A percentile compares a stretch with the other conserved stretches of the same genome.
phyloP scores from a whole-genome alignment of 2,329 filamentous ascomycete genomes.

The Ilyonectria mors-panacis region DNA sequence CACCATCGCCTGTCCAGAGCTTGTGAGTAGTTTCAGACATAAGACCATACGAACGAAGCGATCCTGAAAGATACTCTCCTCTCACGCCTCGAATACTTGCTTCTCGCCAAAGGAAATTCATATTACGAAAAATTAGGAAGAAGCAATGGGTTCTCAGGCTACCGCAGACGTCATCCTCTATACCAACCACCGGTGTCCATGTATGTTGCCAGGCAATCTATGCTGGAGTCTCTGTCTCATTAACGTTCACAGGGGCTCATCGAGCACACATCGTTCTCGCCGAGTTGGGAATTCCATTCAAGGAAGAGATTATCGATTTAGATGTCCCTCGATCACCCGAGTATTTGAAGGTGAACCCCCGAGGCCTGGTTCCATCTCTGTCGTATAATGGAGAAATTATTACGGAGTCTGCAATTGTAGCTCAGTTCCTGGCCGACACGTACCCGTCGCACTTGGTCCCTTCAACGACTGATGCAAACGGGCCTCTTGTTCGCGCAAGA shows the following conservation, averaged over 20 bases:
- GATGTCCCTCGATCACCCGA: constrained; percentile 76
- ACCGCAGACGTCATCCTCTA: constrained; percentile 71
- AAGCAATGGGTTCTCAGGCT: constrained; percentile 38
- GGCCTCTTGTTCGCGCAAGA: constrained; percentile 74
- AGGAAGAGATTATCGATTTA: constrained; percentile 82
- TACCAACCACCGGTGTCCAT: constrained; percentile 79
- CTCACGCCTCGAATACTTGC: background rate
- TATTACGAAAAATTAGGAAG: background rate
- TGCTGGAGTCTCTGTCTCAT: background rate
- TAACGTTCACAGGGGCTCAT: constrained; percentile 70
- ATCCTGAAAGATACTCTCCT: background rate
- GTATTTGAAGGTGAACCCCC: constrained; percentile 84
- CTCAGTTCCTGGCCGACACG: constrained; percentile 78
- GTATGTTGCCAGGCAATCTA: constrained; percentile 48
- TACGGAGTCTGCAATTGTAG: constrained; percentile 81
- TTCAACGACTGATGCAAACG: constrained; percentile 63
- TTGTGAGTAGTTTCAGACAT: too few relatives aligned
- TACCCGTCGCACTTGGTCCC: constrained; percentile 79
- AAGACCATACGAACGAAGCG: too few relatives aligned
- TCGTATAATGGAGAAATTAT: constrained; percentile 78
- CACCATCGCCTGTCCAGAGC: background rate
- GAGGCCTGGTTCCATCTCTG: constrained; percentile 82
- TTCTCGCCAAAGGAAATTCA: background rate
- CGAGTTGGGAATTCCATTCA: constrained; percentile 76
- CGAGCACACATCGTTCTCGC: constrained; percentile 80